Conservation (phyloP, 176 grass and related monocot genomes). For the Oryza longistaminata region DNA sequence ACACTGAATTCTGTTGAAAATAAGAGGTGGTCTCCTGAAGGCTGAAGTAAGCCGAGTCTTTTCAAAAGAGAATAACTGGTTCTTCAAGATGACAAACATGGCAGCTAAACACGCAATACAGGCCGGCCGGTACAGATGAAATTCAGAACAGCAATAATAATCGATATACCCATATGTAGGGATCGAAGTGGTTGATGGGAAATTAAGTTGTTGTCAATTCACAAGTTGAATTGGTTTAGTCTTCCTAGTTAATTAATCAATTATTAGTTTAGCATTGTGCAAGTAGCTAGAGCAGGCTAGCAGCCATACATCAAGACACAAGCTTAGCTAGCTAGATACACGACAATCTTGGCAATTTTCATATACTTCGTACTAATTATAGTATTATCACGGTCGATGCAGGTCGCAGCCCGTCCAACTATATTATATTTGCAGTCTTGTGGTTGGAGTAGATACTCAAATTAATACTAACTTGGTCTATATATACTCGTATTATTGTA, state of each 20-base stretch:
- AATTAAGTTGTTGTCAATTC: background rate
- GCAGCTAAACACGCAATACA: background rate
- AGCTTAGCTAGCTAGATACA: background rate
- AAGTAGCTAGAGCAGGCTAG: background rate
- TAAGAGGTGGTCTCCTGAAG: background rate
- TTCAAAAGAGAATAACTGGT: background rate
- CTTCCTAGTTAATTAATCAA: slow-evolving; percentile 6
- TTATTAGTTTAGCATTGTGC: background rate
- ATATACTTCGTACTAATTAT: background rate
- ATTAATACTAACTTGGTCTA: background rate
- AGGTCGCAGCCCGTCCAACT: background rate
- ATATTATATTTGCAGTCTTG: too few species aligned
- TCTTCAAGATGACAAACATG: background rate
- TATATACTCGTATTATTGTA: background rate
- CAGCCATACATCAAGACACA: background rate
- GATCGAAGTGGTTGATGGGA: background rate
- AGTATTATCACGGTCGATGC: background rate
- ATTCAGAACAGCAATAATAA: background rate
- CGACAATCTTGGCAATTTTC: background rate
- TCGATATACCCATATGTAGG: slow-evolving; percentile 1
- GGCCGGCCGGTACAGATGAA: background rate
- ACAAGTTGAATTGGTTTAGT: slow-evolving; percentile 27
- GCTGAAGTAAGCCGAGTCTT: background rate
- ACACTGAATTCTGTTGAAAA: background rate
- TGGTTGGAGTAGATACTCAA: background rate